Evolutionary conservation across 257 asterid species (phyloP), one percentile per base, ranked within the genome.

Genomic region (Cinchona pubescens): DNA sequence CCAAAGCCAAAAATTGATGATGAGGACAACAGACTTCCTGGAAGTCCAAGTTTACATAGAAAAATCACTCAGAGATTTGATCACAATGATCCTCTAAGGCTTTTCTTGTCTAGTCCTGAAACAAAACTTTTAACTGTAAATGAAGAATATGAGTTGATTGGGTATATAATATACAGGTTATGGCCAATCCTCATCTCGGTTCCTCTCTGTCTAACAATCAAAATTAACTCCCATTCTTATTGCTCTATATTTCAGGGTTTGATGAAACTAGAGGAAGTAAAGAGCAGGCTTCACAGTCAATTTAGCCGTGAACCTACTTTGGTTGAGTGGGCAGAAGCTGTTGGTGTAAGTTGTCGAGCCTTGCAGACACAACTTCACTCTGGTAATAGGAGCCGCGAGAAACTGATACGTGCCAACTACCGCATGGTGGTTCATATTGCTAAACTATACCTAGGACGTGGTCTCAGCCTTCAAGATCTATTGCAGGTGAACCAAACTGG

Each of bases 391-490:
- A 89, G 98, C 82, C 90, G 97, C 43, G 96, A 92, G 65, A 92
- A 85, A 88, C 79, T 94, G 80, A 90, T 94, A 72, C 87, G 86
- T 82, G 93, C 97, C 87, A 92, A 94, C 85, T 86, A 87, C 73
- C 96, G 96, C 18, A 70, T 94, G 97, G 98, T 94, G 81, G 92
- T 90, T 79, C 95, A 94, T 82, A 87, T 92, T 86, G 96, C 97
- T 80, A 94, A 87, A 89, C 90, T 88, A 81, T 94, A 92, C 83
- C 91, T 82, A 80, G 94, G 96, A 59, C 97, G 92, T 79, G 98
- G 98, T 75, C 90, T 94, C 70, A 87, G 80, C 83, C 85, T 94
- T 69, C 95, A 86, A 75, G 98, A 94, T 85, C 87, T 94, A 69
- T 71, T 94, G 86, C 98, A 92, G 97, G 98, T 92, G 72, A 85